Conservation (phyloP, 805 yeast species). For the Sporopachydermia quercuum region DNA sequence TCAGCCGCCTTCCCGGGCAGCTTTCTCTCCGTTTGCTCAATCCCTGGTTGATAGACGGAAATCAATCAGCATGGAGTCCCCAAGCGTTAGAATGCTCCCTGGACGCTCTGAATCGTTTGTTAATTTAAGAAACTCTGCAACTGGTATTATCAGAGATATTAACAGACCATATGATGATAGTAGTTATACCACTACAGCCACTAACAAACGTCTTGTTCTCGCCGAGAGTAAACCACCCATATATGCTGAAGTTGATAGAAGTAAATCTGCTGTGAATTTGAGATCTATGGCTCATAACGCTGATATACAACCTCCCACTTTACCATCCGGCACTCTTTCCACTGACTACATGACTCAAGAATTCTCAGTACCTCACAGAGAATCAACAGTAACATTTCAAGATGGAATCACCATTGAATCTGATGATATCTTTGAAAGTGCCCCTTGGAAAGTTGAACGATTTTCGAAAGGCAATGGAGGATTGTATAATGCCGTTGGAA, state of each 20-base stretch:
- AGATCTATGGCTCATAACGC: too few species aligned
- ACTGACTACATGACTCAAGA: neutral
- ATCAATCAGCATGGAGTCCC: neutral
- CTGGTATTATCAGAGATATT: too few species aligned
- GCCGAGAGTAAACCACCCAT: neutral
- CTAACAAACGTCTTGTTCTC: too few species aligned
- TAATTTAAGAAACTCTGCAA: neutral
- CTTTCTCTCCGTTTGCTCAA: neutral
- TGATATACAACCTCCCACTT: too few species aligned
- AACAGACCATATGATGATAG: too few species aligned
- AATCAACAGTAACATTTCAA: too few species aligned
- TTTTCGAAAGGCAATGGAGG: slow-evolving; percentile 77
- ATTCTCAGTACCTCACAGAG: too few species aligned
- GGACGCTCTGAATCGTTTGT: slow-evolving; percentile 1
- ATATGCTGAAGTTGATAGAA: neutral
- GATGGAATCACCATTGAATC: too few species aligned
- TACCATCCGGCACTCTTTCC: neutral
- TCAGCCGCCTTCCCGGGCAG: neutral
- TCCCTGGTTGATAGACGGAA: neutral
- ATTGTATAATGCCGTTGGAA: slow-evolving; percentile 63
- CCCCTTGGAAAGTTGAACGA: slow-evolving; percentile 65
- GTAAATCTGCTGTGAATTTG: neutral
- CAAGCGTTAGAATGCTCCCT: neutral
- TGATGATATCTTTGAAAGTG: slow-evolving; percentile 39
- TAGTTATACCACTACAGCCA: too few species aligned